Percentiles rank a stretch among this genome's conserved stretches.
Conservation (phyloP, 768 basidiomycete species). For the Cyclocybe cylindracea region DNA sequence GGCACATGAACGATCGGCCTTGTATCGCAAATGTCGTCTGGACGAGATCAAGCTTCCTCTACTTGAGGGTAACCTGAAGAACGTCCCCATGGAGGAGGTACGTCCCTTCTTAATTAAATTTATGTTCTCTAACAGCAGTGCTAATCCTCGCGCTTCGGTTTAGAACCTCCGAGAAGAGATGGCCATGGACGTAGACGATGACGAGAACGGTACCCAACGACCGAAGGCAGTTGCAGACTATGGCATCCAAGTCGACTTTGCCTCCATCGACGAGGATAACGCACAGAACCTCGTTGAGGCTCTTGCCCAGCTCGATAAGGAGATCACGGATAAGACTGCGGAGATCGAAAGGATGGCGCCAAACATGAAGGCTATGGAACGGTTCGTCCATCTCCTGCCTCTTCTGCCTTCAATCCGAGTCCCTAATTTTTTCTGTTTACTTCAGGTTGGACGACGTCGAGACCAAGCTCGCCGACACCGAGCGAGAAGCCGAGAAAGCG, state of each 20-base stretch:
- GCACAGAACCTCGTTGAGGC: slow-evolving; percentile 66
- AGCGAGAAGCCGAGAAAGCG: slow-evolving; percentile 90
- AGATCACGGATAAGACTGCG: slow-evolving; percentile 63
- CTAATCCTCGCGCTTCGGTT: not conserved
- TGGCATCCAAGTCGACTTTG: slow-evolving; percentile 90
- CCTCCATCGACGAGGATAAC: slow-evolving; percentile 71
- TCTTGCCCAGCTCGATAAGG: slow-evolving; percentile 72
- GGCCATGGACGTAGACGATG: slow-evolving; percentile 91
- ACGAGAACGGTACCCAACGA: slow-evolving; percentile 78
- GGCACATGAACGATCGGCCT: slow-evolving; percentile 78
- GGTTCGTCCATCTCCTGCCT: slow-evolving; percentile 42
- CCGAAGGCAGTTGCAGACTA: slow-evolving; percentile 76
- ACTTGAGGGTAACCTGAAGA: slow-evolving; percentile 69
- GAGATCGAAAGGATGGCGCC: slow-evolving; percentile 96
- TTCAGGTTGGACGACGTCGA: slow-evolving; percentile 81
- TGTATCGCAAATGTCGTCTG: slow-evolving; percentile 90
- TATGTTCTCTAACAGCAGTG: not conserved
- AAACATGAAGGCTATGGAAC: slow-evolving; percentile 95
- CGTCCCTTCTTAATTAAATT: slow-evolving; percentile 11
- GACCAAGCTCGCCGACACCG: slow-evolving; percentile 81
- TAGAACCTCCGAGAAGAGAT: slow-evolving; percentile 84
- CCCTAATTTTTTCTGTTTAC: slow-evolving; percentile 1
- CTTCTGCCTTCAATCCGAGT: not conserved
- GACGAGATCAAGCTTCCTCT: slow-evolving; percentile 91
- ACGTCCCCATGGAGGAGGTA: slow-evolving; percentile 96